phyloP scores from a whole-genome alignment of 352 stramenopile species.

The Pythium aphanidermatum region DNA sequence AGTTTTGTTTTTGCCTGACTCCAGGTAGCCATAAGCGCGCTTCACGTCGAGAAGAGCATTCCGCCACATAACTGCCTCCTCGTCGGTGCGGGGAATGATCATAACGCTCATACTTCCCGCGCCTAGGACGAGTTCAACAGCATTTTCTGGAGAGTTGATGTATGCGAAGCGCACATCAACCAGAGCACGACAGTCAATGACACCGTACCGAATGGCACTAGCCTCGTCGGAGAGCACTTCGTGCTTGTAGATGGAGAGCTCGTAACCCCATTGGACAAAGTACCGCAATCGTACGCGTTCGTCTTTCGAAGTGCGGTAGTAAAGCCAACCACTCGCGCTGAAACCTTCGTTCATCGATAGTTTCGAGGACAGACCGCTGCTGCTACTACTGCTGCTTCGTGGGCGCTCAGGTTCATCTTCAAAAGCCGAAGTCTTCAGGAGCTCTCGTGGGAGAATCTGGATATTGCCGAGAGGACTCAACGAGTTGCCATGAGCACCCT shows the following conservation, averaged over 20 bases:
- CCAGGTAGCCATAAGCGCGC: constrained; percentile 64
- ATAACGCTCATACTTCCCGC: constrained; percentile 59
- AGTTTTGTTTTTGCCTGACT: constrained; percentile 69
- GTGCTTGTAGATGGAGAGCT: constrained; percentile 89
- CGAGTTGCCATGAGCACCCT: constrained; percentile 37
- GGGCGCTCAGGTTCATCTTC: constrained; percentile 14
- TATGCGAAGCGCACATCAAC: constrained; percentile 81
- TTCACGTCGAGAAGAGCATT: constrained; percentile 79
- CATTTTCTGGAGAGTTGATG: constrained; percentile 82
- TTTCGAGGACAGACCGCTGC: constrained; percentile 1
- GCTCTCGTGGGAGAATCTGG: constrained; percentile 72
- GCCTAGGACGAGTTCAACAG: constrained; percentile 72
- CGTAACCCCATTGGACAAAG: constrained; percentile 85
- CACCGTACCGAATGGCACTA: constrained; percentile 75
- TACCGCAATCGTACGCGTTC: constrained; percentile 79
- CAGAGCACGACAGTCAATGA: constrained; percentile 79
- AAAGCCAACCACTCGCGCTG: constrained; percentile 77
- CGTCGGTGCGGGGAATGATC: constrained; percentile 76
- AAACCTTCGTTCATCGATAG: constrained; percentile 29
- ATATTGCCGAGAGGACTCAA: constrained; percentile 63
- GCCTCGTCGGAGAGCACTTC: constrained; percentile 74
- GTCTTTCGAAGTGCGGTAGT: constrained; percentile 78
- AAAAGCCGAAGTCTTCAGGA: constrained; percentile 81
- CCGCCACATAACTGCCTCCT: constrained; percentile 82
- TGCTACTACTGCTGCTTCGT: constrained; percentile 17